Evolutionary conservation across 129 eudicot genomes (phyloP).

Genomic region (Solidago caesia): DNA sequence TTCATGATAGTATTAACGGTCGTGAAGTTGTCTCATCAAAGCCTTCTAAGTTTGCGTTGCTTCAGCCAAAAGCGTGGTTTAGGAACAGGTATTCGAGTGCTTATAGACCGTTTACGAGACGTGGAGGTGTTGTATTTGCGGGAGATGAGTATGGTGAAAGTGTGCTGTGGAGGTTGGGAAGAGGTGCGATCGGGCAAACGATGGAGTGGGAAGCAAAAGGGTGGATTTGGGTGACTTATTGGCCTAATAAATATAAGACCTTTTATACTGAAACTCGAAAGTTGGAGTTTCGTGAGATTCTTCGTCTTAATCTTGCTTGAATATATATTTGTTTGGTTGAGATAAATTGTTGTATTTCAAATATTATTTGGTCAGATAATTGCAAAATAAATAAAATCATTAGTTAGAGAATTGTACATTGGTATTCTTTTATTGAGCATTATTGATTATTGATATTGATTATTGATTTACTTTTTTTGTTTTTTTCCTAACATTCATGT

Average conservation of each 20-base stretch:
- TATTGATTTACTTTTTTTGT: too few relatives aligned
- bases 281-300: conserved; percentile 73
- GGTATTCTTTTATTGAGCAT: too few relatives aligned
- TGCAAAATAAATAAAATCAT: neutral
- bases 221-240: conserved; percentile 87
- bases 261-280: conserved; percentile 70
- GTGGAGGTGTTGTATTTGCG: conserved; percentile 84
- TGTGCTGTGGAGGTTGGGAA: conserved; percentile 80
- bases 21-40: conserved; percentile 71
- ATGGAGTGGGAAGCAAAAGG: conserved; percentile 87
- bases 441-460: too few relatives aligned
- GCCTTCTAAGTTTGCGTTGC: conserved; percentile 59
- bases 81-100: conserved; percentile 65
- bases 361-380: neutral
- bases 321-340: neutral
- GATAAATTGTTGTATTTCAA: neutral
- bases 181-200: conserved; percentile 50
- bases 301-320: conserved; percentile 51
- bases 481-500: too few relatives aligned
- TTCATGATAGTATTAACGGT: conserved; percentile 67
- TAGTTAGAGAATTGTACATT: too few relatives aligned
- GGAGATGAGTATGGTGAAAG: conserved; percentile 86
- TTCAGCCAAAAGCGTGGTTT: conserved; percentile 82
- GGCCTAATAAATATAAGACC: conserved; percentile 82
- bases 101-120: conserved; percentile 78